phyloP scores from a whole-genome alignment of 106 monocot genomes.

The Apostasia shenzhenica region DNA sequence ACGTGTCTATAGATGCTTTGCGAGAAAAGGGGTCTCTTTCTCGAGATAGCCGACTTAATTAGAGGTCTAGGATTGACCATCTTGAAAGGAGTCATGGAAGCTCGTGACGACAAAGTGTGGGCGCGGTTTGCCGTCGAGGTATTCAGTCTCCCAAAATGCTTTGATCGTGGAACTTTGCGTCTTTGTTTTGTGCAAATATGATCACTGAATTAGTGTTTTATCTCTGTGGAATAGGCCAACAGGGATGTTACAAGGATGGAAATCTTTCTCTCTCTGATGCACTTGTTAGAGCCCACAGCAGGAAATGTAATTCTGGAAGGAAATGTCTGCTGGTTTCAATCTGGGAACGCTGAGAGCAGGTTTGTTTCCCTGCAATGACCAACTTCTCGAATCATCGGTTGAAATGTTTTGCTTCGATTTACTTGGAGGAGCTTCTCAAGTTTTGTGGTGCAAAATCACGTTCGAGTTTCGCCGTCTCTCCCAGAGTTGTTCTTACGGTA shows the following conservation, averaged over 20 bases:
- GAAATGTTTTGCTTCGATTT: too few species aligned
- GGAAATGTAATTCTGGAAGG: conserved; percentile 8
- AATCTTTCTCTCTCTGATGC: conserved; percentile 75
- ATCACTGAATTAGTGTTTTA: too few species aligned
- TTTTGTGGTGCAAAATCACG: too few species aligned
- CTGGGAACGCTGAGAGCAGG: conserved; percentile 42
- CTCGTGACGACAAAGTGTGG: conserved; percentile 79
- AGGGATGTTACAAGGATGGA: conserved; percentile 92
- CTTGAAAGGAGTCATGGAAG: conserved; percentile 89
- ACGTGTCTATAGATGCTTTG: conserved; percentile 72
- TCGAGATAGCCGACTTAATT: conserved; percentile 92
- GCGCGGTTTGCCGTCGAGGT: conserved; percentile 95
- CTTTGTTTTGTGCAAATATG: too few species aligned
- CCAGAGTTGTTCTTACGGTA: too few species aligned
- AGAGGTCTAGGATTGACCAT: conserved; percentile 90
- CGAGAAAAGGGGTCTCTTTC: conserved; percentile 79
- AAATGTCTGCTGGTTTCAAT: neutral
- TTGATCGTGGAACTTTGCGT: too few species aligned
- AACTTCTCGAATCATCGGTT: conserved; percentile 13
- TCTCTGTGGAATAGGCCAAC: conserved; percentile 46
- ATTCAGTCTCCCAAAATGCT: neutral
- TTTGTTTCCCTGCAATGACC: conserved; percentile 42
- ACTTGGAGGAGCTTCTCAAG: too few species aligned
- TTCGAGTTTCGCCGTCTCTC: too few species aligned
- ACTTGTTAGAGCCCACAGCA: conserved; percentile 50